Conservation (phyloP, 306 rosid genomes). For the Herpetospermum pedunculosum region DNA sequence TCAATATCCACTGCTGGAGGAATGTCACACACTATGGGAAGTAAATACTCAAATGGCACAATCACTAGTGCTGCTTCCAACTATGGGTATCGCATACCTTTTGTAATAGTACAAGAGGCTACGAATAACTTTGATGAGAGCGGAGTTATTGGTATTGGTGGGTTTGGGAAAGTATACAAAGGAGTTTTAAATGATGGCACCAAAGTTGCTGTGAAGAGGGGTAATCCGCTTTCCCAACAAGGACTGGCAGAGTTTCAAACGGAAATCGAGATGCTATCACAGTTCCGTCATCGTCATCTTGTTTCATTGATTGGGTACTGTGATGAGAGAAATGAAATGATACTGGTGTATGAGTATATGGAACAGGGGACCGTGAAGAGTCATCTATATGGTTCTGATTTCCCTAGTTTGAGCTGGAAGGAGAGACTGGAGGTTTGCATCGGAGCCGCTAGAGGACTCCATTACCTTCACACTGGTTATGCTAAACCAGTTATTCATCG, state of each 20-base stretch:
- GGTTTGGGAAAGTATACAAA: conserved; percentile 79
- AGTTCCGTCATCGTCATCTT: conserved; percentile 87
- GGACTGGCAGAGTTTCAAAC: conserved; percentile 78
- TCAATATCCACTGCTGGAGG: conserved; percentile 50
- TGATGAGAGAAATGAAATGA: conserved; percentile 85
- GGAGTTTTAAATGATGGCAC: conserved; percentile 64
- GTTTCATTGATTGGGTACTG: conserved; percentile 85
- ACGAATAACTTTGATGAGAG: conserved; percentile 71
- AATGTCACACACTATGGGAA: conserved; percentile 72
- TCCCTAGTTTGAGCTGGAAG: conserved; percentile 75
- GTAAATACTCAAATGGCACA: conserved; percentile 61
- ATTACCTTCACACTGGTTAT: conserved; percentile 88
- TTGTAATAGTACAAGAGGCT: conserved; percentile 57
- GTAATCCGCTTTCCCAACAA: conserved; percentile 73
- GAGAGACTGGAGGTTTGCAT: conserved; percentile 77
- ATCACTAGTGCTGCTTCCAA: conserved; percentile 48
- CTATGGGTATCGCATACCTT: conserved; percentile 49
- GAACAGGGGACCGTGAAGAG: conserved; percentile 81
- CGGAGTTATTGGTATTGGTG: conserved; percentile 75
- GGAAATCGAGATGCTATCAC: conserved; percentile 82
- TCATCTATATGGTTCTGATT: conserved; percentile 67
- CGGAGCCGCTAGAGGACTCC: conserved; percentile 95
- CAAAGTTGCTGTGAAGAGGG: conserved; percentile 87
- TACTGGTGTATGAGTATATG: conserved; percentile 81
- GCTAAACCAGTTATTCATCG: conserved; percentile 90